Evolutionary conservation across 306 rosid species (phyloP).

Genomic region (Luffa aegyptiaca): DNA sequence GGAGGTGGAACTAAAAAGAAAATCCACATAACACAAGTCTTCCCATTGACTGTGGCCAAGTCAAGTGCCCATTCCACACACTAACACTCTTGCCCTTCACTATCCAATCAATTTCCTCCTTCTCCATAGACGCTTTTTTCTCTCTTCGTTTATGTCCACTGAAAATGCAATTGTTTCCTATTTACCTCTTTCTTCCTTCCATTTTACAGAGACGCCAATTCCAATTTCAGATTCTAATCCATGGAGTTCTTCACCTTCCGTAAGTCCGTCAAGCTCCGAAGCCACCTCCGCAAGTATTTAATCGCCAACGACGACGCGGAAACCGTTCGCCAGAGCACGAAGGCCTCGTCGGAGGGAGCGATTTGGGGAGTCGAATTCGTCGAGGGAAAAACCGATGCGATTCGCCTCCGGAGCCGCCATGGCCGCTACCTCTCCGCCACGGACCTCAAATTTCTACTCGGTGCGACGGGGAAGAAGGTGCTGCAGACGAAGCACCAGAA

Average conservation of each 20-base stretch:
- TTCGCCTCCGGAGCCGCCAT: constrained; percentile 67
- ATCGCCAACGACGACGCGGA: constrained; percentile 69
- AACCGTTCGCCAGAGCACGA: constrained; percentile 46
- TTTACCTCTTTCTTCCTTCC: not conserved
- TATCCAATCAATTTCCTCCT: not conserved
- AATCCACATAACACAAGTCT: no score
- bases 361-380: constrained; percentile 58
- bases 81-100: no score
- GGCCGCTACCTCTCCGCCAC: constrained; percentile 79
- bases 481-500: constrained; percentile 34
- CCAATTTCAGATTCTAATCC: not conserved
- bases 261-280: constrained; percentile 59
- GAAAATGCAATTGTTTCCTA: not conserved
- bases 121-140: not conserved
- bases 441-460: constrained; percentile 44
- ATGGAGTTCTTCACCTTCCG: constrained; percentile 64
- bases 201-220: no score
- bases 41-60: no score
- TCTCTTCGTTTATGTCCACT: not conserved
- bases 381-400: constrained; percentile 32
- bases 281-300: constrained; percentile 65
- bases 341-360: constrained; percentile 45
- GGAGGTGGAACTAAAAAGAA: no score
- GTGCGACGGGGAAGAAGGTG: constrained; percentile 73
- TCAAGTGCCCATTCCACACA: no score